Conservation (phyloP, 192 early-diverging fungal species). For the Umbelopsis isabellina region DNA sequence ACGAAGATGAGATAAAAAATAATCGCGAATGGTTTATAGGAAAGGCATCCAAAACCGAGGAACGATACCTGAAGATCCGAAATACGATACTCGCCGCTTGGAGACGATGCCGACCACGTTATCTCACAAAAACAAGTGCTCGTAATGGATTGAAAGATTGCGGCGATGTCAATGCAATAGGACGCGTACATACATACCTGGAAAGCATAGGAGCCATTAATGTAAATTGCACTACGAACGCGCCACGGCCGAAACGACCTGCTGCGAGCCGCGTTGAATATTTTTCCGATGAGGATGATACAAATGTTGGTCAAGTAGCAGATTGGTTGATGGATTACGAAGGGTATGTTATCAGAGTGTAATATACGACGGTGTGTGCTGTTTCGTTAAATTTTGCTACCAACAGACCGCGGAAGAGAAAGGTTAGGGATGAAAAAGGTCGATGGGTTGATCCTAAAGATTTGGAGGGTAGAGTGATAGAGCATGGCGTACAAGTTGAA, state of each 20-base stretch:
- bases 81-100: constrained; percentile 89
- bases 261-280: constrained; percentile 1
- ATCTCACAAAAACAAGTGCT: constrained; percentile 83
- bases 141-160: constrained; percentile 79
- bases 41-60: constrained; percentile 79
- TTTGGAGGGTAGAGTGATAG: constrained; percentile 58
- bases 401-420: constrained; percentile 50
- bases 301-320: constrained; percentile 19
- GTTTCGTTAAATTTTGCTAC: neutral
- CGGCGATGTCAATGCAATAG: constrained; percentile 93
- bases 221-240: constrained; percentile 55
- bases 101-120: constrained; percentile 66
- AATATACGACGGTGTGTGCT: constrained; percentile 28
- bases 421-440: constrained; percentile 63
- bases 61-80: constrained; percentile 84
- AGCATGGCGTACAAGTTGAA: constrained; percentile 50
- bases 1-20: constrained; percentile 50
- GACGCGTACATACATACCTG: constrained; percentile 82
- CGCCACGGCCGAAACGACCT: constrained; percentile 41
- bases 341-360: constrained; percentile 29
- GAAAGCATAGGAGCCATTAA: constrained; percentile 83
- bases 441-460: constrained; percentile 67
- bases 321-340: constrained; percentile 29
- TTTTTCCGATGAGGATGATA: constrained; percentile 30
- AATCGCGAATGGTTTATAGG: constrained; percentile 72